phyloP scores from a whole-genome alignment of 345 rosid genomes.

The Populus davidiana region DNA sequence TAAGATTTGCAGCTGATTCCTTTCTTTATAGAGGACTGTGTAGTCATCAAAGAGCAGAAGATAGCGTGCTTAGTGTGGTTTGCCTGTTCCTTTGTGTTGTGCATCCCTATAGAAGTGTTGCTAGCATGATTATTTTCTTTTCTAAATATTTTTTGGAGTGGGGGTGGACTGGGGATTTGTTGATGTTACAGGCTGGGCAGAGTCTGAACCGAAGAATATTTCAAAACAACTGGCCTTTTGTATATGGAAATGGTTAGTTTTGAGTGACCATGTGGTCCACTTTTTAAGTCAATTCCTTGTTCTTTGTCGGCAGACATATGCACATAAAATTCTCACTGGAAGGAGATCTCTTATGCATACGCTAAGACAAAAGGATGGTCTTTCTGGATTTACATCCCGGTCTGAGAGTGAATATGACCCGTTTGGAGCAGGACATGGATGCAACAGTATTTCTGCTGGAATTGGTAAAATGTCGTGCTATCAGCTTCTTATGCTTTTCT shows the following conservation, averaged over 20 bases:
- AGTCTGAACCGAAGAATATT: not conserved
- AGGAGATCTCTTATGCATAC: conserved; percentile 68
- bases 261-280: not conserved
- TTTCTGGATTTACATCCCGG: conserved; percentile 59
- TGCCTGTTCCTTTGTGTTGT: not conserved
- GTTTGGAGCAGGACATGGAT: conserved; percentile 90
- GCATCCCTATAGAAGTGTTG: not conserved
- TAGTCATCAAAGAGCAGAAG: not conserved
- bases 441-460: conserved; percentile 90
- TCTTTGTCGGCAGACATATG: conserved; percentile 60
- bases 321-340: conserved; percentile 79
- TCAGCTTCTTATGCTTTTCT: not conserved
- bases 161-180: not conserved
- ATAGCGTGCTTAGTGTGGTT: not conserved
- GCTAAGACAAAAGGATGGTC: conserved; percentile 55
- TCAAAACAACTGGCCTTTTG: not conserved
- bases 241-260: not conserved
- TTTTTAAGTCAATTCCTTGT: not conserved
- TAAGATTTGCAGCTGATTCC: conserved; percentile 20
- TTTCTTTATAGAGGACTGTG: not conserved
- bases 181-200: not conserved
- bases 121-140: not conserved
- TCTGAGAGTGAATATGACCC: conserved; percentile 81
- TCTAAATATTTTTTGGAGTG: not conserved
- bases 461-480: conserved; percentile 51